phyloP scores from a whole-genome alignment of 495 filamentous ascomycete genomes.

The Tuber aestivum region DNA sequence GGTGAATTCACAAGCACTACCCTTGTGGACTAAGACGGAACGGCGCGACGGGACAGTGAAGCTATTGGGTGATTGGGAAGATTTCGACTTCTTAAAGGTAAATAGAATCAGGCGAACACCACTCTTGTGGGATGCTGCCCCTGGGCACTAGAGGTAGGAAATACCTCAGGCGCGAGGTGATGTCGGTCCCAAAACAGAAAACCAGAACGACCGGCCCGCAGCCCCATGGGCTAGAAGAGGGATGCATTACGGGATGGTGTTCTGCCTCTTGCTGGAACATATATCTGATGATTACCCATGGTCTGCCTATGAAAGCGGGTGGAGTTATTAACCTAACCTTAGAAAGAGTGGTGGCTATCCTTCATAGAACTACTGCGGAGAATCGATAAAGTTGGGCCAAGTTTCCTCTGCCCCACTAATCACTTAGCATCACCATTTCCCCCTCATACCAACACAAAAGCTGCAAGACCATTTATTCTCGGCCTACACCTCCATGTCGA shows the following conservation, averaged over 20 bases:
- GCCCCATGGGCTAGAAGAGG: background rate
- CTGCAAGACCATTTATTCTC: background rate
- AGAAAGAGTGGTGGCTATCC: background rate
- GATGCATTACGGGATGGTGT: background rate
- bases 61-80: background rate
- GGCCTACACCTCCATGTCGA: background rate
- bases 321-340: background rate
- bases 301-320: background rate
- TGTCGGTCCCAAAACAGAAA: background rate
- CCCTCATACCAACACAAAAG: background rate
- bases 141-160: background rate
- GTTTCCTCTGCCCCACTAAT: background rate
- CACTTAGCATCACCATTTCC: background rate
- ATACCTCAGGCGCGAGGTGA: background rate
- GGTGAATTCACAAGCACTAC: background rate
- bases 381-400: background rate
- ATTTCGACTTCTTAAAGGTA: background rate
- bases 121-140: background rate
- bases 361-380: background rate
- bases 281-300: background rate
- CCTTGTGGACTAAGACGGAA: background rate
- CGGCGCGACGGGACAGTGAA: background rate
- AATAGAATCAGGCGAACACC: background rate
- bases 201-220: background rate
- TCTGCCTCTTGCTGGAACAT: background rate